phyloP scores from a whole-genome alignment of 768 basidiomycete genomes.

The Russula abietina region DNA sequence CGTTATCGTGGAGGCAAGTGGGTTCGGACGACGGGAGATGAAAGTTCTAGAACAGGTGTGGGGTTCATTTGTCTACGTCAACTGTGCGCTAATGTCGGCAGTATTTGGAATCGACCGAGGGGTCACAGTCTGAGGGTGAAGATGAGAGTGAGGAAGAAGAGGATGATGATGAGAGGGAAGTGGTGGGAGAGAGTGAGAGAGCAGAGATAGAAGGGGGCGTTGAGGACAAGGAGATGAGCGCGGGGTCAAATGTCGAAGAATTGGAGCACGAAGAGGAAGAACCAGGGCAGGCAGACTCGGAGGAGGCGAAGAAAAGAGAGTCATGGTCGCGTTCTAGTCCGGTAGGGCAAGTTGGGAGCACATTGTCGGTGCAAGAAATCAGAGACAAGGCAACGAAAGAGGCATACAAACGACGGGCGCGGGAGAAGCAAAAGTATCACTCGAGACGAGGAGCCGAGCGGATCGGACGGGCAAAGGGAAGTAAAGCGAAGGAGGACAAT shows the following conservation, averaged over 20 bases:
- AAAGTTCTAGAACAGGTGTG: constrained; percentile 77
- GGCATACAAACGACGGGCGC: constrained; percentile 50
- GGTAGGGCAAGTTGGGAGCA: constrained; percentile 1
- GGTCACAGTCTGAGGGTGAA: constrained; percentile 30
- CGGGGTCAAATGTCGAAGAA: background rate
- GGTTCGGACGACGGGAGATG: constrained; percentile 82
- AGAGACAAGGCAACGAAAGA: constrained; percentile 58
- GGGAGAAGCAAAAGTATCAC: constrained; percentile 71
- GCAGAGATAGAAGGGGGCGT: constrained; percentile 9
- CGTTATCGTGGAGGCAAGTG: constrained; percentile 89
- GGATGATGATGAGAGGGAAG: constrained; percentile 22
- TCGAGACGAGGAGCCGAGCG: constrained; percentile 60
- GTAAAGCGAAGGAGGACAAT: constrained; percentile 78
- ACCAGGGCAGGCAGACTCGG: background rate
- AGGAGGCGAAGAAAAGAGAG: background rate
- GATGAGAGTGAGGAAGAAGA: constrained; percentile 32
- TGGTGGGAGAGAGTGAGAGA: constrained; percentile 8
- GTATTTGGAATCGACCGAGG: constrained; percentile 27
- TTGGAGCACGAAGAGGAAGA: constrained; percentile 1
- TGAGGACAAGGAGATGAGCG: background rate
- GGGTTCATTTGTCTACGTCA: background rate
- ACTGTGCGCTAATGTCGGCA: constrained; percentile 19
- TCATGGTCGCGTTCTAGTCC: background rate
- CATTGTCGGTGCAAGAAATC: constrained; percentile 31
- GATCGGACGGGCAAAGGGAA: constrained; percentile 66